Evolutionary conservation across 352 stramenopile genomes (phyloP).

Genomic region (Pythium biforme): DNA sequence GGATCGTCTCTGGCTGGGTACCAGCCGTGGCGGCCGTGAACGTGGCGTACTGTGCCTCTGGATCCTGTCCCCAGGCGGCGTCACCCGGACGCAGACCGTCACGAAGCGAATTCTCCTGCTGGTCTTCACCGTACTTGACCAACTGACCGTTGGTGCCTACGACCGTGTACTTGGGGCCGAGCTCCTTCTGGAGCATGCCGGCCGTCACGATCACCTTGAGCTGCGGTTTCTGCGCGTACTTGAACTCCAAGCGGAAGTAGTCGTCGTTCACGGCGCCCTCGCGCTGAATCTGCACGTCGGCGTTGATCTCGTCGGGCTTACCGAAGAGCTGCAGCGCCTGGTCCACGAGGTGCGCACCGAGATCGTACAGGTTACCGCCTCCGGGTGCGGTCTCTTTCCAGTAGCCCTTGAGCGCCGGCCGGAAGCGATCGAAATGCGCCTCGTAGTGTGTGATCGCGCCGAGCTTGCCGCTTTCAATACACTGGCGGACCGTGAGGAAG

Average conservation of each 20-base stretch:
- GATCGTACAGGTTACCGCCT: slow-evolving; percentile 68
- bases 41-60: slow-evolving; percentile 42
- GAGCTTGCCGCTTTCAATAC: slow-evolving; percentile 48
- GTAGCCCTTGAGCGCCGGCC: slow-evolving; percentile 68
- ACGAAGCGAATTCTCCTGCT: slow-evolving; percentile 58
- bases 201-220: slow-evolving; percentile 61
- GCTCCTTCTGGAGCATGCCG: slow-evolving; percentile 63
- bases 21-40: slow-evolving; percentile 33
- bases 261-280: slow-evolving; percentile 66
- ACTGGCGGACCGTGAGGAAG: slow-evolving; percentile 56
- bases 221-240: slow-evolving; percentile 43
- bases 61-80: slow-evolving; percentile 49
- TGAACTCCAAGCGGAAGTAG: slow-evolving; percentile 72
- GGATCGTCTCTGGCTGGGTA: slow-evolving; percentile 28
- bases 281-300: slow-evolving; percentile 74
- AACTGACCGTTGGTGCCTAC: slow-evolving; percentile 53
- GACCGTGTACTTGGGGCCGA: slow-evolving; percentile 64
- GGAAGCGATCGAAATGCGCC: slow-evolving; percentile 68
- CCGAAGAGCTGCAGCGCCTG: slow-evolving; percentile 70
- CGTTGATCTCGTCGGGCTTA: slow-evolving; percentile 39
- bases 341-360: slow-evolving; percentile 67
- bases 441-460: slow-evolving; percentile 60
- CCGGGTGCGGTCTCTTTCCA: slow-evolving; percentile 69
- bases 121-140: slow-evolving; percentile 64
- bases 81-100: slow-evolving; percentile 52